These are phyloP conservation scores for Jasminum sambac DNA, from an alignment of 257 asterid genomes.

Conservation along the genomic window DNA sequence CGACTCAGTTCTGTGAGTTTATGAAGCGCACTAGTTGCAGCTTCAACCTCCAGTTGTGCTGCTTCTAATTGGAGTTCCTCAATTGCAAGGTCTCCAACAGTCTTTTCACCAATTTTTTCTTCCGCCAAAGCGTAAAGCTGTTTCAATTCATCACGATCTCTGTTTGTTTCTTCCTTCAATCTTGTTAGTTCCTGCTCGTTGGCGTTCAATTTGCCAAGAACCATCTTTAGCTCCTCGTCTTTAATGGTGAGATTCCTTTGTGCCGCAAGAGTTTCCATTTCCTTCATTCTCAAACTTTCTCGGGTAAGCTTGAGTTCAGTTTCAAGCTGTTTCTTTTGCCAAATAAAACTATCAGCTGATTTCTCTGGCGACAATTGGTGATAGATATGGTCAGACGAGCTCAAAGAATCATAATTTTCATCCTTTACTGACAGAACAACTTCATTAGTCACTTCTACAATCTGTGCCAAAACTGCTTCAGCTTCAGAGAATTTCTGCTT, in stretches of 20 bases:
- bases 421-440: constrained; percentile 46
- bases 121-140: constrained; percentile 57
- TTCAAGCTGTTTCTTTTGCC: constrained; percentile 58
- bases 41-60: constrained; percentile 78
- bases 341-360: constrained; percentile 32
- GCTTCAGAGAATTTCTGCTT: constrained; percentile 64
- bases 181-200: constrained; percentile 59
- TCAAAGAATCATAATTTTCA: constrained; percentile 22
- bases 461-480: constrained; percentile 56
- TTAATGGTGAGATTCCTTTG: constrained; percentile 56
- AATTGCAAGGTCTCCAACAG: constrained; percentile 58
- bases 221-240: constrained; percentile 64
- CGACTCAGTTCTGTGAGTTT: constrained; percentile 70
- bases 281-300: constrained; percentile 63
- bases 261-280: constrained; percentile 61
- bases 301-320: constrained; percentile 57
- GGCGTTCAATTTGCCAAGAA: constrained; percentile 42
- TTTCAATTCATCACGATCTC: constrained; percentile 43
- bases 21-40: constrained; percentile 65
- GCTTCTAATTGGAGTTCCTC: constrained; percentile 72
- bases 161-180: constrained; percentile 46
- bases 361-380: constrained; percentile 21
- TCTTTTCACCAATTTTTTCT: constrained; percentile 52
- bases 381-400: constrained; percentile 27
- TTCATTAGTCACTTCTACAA: constrained; percentile 65